Conservation (phyloP, 768 basidiomycete species). For the Termitomyces sp. region DNA sequence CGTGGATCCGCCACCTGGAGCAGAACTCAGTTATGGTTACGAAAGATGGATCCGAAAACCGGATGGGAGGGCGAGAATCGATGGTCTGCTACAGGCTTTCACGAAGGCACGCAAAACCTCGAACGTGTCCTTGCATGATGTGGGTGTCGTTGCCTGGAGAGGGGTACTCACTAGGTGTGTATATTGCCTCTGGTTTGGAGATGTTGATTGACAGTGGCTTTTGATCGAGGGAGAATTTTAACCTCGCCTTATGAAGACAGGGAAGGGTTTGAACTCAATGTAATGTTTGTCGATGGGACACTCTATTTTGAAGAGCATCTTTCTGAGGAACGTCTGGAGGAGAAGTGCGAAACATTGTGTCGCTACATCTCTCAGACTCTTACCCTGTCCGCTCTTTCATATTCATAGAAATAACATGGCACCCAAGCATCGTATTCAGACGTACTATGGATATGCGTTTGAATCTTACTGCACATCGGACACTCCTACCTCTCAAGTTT, state of each 20-base stretch:
- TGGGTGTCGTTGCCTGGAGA: conserved; percentile 68
- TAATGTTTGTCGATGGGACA: conserved; percentile 68
- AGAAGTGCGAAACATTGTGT: conserved; percentile 49
- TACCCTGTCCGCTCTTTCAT: background rate
- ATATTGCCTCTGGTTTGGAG: background rate
- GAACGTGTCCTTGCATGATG: conserved; percentile 25
- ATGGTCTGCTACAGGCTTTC: conserved; percentile 59
- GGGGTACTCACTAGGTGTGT: conserved; percentile 80
- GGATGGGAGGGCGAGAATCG: conserved; percentile 64
- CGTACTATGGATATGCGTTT: conserved; percentile 86
- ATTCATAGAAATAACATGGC: conserved; percentile 54
- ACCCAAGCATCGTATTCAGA: conserved; percentile 56
- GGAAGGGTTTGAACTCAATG: conserved; percentile 78
- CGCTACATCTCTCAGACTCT: background rate
- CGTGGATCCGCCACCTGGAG: conserved; percentile 57
- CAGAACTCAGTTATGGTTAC: conserved; percentile 67
- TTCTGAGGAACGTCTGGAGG: conserved; percentile 49
- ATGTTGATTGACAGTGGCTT: conserved; percentile 9
- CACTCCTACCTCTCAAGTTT: conserved; percentile 23
- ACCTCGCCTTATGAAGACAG: conserved; percentile 78
- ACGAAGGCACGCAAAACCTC: conserved; percentile 32
- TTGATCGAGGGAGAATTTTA: conserved; percentile 59
- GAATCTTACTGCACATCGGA: conserved; percentile 80
- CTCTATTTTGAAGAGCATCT: conserved; percentile 73
- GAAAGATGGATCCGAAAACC: conserved; percentile 64